phyloP scores from a whole-genome alignment of 225 moss, liverwort and hornwort species.

The Rhytidiadelphus loreus region DNA sequence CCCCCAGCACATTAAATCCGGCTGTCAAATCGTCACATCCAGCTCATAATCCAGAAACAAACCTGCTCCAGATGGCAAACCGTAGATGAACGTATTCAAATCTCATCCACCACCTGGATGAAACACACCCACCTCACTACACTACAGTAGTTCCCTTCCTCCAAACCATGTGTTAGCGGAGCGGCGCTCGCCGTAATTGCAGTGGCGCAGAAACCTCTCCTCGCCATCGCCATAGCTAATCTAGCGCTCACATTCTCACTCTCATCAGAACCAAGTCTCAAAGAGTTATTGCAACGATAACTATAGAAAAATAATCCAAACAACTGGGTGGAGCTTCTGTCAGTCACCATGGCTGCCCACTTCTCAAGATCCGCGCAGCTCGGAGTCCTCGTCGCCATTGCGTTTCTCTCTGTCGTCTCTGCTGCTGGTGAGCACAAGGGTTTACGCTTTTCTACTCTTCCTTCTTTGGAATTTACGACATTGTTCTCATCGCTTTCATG shows the following conservation, averaged over 20 bases:
- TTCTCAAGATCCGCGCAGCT: slow-evolving; percentile 9
- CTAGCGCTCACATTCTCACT: background rate
- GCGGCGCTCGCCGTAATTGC: background rate
- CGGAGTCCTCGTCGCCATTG: slow-evolving; percentile 2
- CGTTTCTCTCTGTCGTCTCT: slow-evolving; percentile 9
- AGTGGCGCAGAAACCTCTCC: background rate
- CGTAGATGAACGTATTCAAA: background rate
- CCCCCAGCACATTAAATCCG: background rate
- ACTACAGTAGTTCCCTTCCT: background rate
- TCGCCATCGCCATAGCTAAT: background rate
- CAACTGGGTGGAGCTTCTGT: background rate
- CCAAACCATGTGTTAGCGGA: background rate
- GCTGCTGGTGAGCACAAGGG: slow-evolving; percentile 5
- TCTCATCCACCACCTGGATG: background rate
- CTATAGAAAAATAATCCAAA: background rate
- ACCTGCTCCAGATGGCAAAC: background rate
- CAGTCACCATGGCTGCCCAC: slow-evolving; percentile 7
- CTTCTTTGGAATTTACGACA: background rate
- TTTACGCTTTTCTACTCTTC: background rate
- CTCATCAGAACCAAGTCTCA: background rate
- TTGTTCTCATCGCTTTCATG: background rate
- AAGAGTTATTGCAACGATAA: background rate
- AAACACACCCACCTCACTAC: background rate
- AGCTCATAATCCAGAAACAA: background rate
- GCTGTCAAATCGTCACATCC: background rate